Base-by-base conservation (phyloP, 176 grass and related monocot species). In the Carex myosuroides region DNA sequence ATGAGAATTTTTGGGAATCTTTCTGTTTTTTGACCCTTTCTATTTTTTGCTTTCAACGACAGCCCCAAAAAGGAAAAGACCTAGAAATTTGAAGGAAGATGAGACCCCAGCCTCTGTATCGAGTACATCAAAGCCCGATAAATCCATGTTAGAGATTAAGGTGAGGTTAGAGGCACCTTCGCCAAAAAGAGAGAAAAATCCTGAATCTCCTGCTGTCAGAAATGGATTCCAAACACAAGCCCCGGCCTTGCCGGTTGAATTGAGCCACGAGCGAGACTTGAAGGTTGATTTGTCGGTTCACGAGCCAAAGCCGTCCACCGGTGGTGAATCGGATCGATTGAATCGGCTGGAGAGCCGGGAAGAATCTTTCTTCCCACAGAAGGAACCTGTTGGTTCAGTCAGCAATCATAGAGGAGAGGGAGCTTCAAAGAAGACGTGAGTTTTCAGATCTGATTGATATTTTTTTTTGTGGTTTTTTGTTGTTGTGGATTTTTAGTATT, bases 21-120 rank as follows among this genome's bases (percentile, higher is more conserved):
- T 82, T 57, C 5, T 30, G 3, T 86, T 82, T 81, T 50, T 17
- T 12, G 29, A 67, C 60, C 83, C 3, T 26, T 60, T 8, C 26
- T 26, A 26, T 11, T 83, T 70, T 17, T 22, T 59, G 57, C n/a
- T 17, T 50, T 87, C 2, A 67, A 14, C 24, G 76, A 53, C 86
- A 99, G 97, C 91, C 17, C 91, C 93, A 2, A 99, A 96, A 87
- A 89, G 93, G 85, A 99, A 99, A 75, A 89, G 84, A 20, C 97
- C 97, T 17, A 91, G 97, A 80, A 83, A 89, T 35, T 79, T 92
- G 10, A 99, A 99, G 81, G 93, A 91, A 32, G 91, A 95, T 53
- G 85, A 96, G 50, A 88, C 91, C 56, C 37, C 30, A 72, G 79
- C 54, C 61, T 79, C 79, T 13, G 70, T 87, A 26, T 83, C 85